Evolutionary conservation across 164 flowering plant species (phyloP).

Genomic region (Dillenia suffruticosa): DNA sequence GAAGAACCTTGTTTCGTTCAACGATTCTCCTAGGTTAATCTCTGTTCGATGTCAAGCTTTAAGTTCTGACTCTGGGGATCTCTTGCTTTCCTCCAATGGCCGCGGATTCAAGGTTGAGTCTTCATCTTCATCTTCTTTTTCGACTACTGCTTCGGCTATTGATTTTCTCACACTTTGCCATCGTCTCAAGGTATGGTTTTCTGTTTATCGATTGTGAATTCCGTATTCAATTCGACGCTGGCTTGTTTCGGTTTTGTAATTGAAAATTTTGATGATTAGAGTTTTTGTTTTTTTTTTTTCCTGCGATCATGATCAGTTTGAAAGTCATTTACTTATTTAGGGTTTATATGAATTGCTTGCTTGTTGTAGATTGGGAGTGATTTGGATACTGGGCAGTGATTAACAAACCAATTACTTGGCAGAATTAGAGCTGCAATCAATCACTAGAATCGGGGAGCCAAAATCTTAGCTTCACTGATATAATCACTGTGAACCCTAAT

Average conservation of each 20-base stretch:
- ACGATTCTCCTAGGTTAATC: slow-evolving; percentile 21
- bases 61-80: slow-evolving; percentile 14
- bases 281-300: not conserved
- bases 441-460: too few species aligned
- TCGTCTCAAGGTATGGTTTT: slow-evolving; percentile 65
- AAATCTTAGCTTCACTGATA: too few species aligned
- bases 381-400: too few species aligned
- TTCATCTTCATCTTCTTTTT: slow-evolving; percentile 26
- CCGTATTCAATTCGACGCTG: not conserved
- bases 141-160: slow-evolving; percentile 47
- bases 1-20: slow-evolving; percentile 13
- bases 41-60: slow-evolving; percentile 22
- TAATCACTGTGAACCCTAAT: too few species aligned
- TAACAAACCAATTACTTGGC: too few species aligned
- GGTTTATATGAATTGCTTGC: not conserved
- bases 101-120: slow-evolving; percentile 18
- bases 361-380: not conserved
- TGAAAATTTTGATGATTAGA: not conserved
- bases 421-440: too few species aligned
- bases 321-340: not conserved
- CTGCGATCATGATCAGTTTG: not conserved
- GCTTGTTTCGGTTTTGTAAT: not conserved
- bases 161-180: slow-evolving; percentile 93
- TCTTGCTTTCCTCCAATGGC: slow-evolving; percentile 3
- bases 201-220: not conserved